Evolutionary conservation across 2,329 filamentous ascomycete species (phyloP).

Genomic region (Aspergillus clavatus): DNA sequence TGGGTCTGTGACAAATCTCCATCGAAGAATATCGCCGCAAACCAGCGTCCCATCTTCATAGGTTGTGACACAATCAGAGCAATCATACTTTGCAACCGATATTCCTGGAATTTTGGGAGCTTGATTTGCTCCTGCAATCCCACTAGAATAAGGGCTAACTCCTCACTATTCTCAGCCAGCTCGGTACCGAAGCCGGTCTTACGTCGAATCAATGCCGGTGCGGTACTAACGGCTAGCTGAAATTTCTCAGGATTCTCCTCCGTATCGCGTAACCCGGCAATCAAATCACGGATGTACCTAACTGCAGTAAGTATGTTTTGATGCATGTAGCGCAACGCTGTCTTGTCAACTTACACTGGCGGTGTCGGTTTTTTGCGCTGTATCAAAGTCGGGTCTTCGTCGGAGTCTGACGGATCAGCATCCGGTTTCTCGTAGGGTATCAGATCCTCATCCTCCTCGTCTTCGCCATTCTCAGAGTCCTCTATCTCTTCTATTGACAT

Average conservation of each 20-base stretch:
- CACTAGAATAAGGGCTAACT: constrained; percentile 70
- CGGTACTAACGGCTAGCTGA: constrained; percentile 70
- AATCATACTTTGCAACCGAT: constrained; percentile 74
- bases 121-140: constrained; percentile 83
- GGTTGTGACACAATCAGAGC: constrained; percentile 74
- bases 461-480: constrained; percentile 46
- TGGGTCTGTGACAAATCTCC: constrained; percentile 88
- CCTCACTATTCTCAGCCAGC: constrained; percentile 75
- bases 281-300: constrained; percentile 76
- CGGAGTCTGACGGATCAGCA: constrained; percentile 83
- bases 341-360: constrained; percentile 57
- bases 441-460: constrained; percentile 60
- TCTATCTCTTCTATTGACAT: constrained; percentile 61
- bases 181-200: constrained; percentile 87
- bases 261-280: constrained; percentile 70
- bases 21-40: constrained; percentile 78
- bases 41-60: constrained; percentile 73
- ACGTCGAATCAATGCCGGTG: constrained; percentile 74
- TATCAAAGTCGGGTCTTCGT: constrained; percentile 85
- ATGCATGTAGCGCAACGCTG: not conserved
- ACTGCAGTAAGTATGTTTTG: constrained; percentile 12
- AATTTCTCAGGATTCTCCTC: constrained; percentile 85
- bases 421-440: constrained; percentile 78
- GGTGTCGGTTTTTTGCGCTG: constrained; percentile 75
- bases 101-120: constrained; percentile 68